Evolutionary conservation across 768 basidiomycete species (phyloP).

Genomic region (Tricholoma saponaceum): DNA sequence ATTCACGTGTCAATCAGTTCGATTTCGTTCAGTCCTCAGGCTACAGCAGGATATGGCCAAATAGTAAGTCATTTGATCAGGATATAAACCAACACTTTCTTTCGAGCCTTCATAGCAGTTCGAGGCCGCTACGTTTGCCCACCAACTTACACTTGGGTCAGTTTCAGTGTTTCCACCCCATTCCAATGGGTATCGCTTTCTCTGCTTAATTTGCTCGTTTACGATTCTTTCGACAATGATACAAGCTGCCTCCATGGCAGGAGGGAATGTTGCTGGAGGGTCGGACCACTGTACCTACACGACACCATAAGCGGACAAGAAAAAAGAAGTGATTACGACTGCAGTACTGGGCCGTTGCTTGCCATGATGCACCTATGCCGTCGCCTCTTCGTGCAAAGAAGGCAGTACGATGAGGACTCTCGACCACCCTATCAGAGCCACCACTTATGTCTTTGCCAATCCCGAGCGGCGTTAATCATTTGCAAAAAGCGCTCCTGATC

Average conservation of each 20-base stretch:
- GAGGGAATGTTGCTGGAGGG: conserved; percentile 53
- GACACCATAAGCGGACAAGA: conserved; percentile 3
- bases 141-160: conserved; percentile 40
- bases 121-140: conserved; percentile 81
- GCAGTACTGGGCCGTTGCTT: conserved; percentile 72
- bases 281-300: conserved; percentile 76
- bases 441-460: conserved; percentile 78
- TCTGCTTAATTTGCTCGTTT: conserved; percentile 62
- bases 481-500: no score
- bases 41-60: conserved; percentile 83
- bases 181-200: conserved; percentile 60
- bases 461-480: conserved; percentile 57
- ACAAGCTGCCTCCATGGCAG: conserved; percentile 78
- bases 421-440: conserved; percentile 77
- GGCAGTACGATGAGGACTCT: conserved; percentile 80
- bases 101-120: conserved; percentile 83
- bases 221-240: conserved; percentile 63
- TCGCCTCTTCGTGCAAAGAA: conserved; percentile 62
- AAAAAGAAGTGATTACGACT: neutral
- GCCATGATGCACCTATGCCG: conserved; percentile 50
- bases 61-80: conserved; percentile 79
- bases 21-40: no score
- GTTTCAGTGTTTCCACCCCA: conserved; percentile 42
- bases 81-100: conserved; percentile 79
- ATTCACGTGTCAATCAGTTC: no score